A percentile compares a stretch with the other conserved stretches of the same genome.
These are phyloP conservation scores for Arthroderma uncinatum DNA, from an alignment of 2,329 filamentous ascomycete species.

Conservation along the genomic window DNA sequence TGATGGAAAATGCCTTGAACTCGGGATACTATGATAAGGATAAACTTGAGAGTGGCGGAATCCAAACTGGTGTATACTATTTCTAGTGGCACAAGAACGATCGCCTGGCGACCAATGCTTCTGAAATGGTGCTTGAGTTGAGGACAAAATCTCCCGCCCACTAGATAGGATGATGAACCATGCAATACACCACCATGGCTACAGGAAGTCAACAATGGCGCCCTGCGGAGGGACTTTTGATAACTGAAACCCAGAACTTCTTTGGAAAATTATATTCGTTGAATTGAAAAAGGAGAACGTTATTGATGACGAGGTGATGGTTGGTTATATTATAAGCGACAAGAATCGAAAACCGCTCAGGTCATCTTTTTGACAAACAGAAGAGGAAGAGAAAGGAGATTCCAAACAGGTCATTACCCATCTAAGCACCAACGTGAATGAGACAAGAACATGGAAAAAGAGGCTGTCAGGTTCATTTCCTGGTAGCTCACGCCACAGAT, in stretches of 20 bases:
- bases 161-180: not conserved
- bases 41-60: conserved; percentile 11
- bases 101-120: not conserved
- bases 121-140: not conserved
- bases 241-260: not conserved
- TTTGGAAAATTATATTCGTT: not conserved
- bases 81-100: not conserved
- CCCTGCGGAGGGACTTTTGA: not conserved
- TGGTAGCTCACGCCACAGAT: conserved; percentile 55
- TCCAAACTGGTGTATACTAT: conserved; percentile 12
- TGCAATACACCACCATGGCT: not conserved
- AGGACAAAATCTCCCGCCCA: not conserved
- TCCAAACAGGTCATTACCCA: conserved; percentile 5
- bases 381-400: not conserved
- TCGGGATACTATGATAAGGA: conserved; percentile 9
- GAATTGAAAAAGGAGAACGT: not conserved
- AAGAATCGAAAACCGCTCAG: conserved; percentile 2
- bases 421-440: conserved; percentile 1
- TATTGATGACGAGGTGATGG: not conserved
- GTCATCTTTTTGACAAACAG: not conserved
- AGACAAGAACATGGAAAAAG: not conserved
- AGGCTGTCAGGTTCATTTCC: not conserved
- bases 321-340: not conserved
- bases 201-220: not conserved
- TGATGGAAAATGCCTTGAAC: conserved; percentile 16